Base-by-base conservation (phyloP, 208 protist species). In the Leishmania tropica region DNA sequence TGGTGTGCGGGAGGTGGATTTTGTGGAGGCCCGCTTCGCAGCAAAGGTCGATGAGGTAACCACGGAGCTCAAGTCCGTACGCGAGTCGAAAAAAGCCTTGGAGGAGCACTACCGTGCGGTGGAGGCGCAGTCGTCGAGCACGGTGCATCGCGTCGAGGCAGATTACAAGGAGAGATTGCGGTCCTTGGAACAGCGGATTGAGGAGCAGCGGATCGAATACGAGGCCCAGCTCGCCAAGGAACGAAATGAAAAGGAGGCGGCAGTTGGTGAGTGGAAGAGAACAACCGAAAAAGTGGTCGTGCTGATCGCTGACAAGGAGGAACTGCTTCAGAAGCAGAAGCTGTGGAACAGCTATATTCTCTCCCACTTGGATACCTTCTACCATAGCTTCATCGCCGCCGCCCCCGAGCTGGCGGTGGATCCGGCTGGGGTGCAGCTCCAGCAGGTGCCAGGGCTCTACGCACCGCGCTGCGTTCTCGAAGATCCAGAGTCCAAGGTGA, bases 291-390 rank as follows among this genome's bases (percentile, higher is more conserved):
- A 90, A 76, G 72, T 94, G 7, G 89, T 89, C 17, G 76, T 82
- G 2, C 54, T 88, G 40, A 62, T 92, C 28, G 87, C 89, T 1
- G 92, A 96, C 72, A 81, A 80, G 62, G 87, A 92, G 60, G 92
- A 95, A 35, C 37, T 95, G 8, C 54, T 92, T 15, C 81, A 92
- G 82, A 93, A 91, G 24, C 93, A 87, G 77, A 94, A 92, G 70
- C 79, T 91, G 75, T 97, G 94, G 94, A 95, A 97, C 83, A 75
- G 83, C 42, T 95, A 91, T 78, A 75, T 96, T 31, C 78, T 96
- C 68, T 78, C 87, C 2, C 54, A 87, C 28, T 81, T 97, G 7
- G 93, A 97, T 85, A 80, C 67, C 58, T 91, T 92, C 73, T 94
- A 94, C 80, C 82, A 85, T 31, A 73, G 60, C 60, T 87, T 96